Evolutionary conservation across 495 filamentous ascomycete genomes (phyloP), one percentile per base, ranked within the genome.

Genomic region (Penicillium psychrofluorescens): DNA sequence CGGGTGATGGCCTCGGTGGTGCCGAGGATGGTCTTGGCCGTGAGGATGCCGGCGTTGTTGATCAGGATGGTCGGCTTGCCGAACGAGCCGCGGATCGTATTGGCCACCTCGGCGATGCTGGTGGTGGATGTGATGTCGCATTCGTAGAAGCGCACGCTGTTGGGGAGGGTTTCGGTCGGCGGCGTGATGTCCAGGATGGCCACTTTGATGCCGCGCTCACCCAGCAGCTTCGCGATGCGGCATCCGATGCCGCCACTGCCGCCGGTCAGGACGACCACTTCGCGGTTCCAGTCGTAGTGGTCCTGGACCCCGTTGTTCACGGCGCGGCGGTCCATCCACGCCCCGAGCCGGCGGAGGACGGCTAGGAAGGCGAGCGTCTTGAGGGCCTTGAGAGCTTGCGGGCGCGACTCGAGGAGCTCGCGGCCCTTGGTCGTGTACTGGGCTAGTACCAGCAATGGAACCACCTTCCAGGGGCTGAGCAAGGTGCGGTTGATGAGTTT

Each of bases 21-120:
- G 43, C 70, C 64, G 22, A 87, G 74, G 43, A 90, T 72, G 14
- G 74, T 73, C 16, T 76, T 72, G 31, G 77, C 80, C n/a, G 70
- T 71, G 14, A 71, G 74, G 28, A 85, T 69, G 40, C 84, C 85
- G 1, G 85, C 85, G 56, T 88, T 90, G 70, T 86, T 86, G 65
- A 90, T 81, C 0, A 90, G 65, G 45, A 88, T 66, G 1, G 81
- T 87, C 0, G 85, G 85, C 6, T 71, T 47, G 47, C 85, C 85
- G 44, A 84, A 62, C 5, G 70, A 59, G 13, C 58, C 55, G 39
- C 76, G 75, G 61, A 87, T 72, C 27, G 66, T 36, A 11, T 51
- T 33, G 1, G 75, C 79, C 7, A 65, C 68, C 7, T 60, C 49
- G 6, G 71, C 53, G 50, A 86, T 67, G 10, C 60, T 64, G 6